Evolutionary conservation across 441 rosid species (phyloP).

Genomic region (Metrosideros polymorpha): DNA sequence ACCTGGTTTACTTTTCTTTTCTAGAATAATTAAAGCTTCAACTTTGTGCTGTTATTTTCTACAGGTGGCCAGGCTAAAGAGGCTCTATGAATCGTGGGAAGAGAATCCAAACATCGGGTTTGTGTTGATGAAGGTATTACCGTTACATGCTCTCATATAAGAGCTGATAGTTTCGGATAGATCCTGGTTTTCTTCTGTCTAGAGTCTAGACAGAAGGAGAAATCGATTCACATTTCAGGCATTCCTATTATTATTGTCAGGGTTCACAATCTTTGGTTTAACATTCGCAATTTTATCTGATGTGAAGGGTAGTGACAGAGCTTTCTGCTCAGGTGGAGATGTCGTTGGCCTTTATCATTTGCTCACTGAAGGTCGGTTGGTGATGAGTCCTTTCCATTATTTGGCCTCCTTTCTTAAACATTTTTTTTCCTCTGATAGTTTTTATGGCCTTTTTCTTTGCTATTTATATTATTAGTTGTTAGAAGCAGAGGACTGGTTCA

Average conservation of each 20-base stretch:
- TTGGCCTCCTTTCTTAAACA: not conserved
- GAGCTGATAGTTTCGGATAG: not conserved
- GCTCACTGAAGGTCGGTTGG: slow-evolving; percentile 45
- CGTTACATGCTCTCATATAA: not conserved
- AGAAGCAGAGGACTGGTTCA: not conserved
- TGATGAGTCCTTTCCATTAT: not conserved
- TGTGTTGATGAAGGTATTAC: slow-evolving; percentile 74
- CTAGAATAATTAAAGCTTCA: not conserved
- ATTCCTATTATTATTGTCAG: not conserved
- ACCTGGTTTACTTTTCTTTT: accelerated
- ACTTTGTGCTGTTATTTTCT: not conserved
- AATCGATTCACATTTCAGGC: not conserved
- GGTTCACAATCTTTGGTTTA: not conserved
- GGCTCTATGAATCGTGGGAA: slow-evolving; percentile 92
- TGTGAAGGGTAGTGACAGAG: slow-evolving; percentile 77
- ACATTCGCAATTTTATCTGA: slow-evolving; percentile 23
- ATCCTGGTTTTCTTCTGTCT: not conserved
- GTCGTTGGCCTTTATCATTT: slow-evolving; percentile 46
- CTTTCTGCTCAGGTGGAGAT: slow-evolving; percentile 86
- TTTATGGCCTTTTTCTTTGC: not conserved
- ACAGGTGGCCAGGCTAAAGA: slow-evolving; percentile 60
- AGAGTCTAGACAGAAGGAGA: not conserved
- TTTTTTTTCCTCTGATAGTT: not conserved
- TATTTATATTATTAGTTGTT: accelerated
- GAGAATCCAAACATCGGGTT: slow-evolving; percentile 83